phyloP scores from a whole-genome alignment of 441 rosid genomes.

The Metrosideros polymorpha region DNA sequence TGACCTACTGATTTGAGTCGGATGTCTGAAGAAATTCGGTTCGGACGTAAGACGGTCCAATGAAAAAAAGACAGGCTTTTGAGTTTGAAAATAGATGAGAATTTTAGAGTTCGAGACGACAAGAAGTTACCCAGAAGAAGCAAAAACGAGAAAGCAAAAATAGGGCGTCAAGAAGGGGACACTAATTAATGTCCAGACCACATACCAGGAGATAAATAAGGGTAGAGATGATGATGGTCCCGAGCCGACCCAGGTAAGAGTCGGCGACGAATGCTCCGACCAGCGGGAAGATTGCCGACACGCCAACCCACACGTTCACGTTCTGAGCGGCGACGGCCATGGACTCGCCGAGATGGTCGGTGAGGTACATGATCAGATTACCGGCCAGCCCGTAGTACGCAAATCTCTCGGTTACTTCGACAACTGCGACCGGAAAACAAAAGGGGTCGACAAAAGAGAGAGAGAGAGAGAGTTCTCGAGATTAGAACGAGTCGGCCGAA shows the following conservation, averaged over 20 bases:
- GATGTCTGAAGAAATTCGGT: neutral
- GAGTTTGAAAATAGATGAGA: neutral
- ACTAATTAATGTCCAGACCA: neutral
- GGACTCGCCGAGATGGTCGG: conserved; percentile 45
- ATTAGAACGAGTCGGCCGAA: neutral
- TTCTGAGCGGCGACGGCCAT: conserved; percentile 46
- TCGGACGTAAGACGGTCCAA: neutral
- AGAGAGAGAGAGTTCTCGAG: neutral
- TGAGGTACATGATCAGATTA: conserved; percentile 63
- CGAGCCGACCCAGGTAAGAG: conserved; percentile 82
- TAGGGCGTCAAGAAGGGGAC: neutral
- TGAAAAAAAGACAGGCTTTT: neutral
- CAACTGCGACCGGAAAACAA: conserved; percentile 25
- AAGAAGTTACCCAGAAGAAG: neutral
- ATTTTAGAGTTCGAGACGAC: neutral
- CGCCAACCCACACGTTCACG: conserved; percentile 73
- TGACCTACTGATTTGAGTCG: neutral
- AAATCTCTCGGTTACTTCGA: conserved; percentile 74
- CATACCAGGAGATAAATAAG: conserved; percentile 41
- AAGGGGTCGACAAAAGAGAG: neutral
- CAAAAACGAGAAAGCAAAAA: neutral
- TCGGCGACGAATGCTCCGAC: conserved; percentile 74
- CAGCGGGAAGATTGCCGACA: conserved; percentile 62
- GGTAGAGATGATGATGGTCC: conserved; percentile 58
- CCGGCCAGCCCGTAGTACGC: conserved; percentile 69